Base-by-base conservation (phyloP, 1,139 yeast genomes). In the Debaryomyces sp. region DNA sequence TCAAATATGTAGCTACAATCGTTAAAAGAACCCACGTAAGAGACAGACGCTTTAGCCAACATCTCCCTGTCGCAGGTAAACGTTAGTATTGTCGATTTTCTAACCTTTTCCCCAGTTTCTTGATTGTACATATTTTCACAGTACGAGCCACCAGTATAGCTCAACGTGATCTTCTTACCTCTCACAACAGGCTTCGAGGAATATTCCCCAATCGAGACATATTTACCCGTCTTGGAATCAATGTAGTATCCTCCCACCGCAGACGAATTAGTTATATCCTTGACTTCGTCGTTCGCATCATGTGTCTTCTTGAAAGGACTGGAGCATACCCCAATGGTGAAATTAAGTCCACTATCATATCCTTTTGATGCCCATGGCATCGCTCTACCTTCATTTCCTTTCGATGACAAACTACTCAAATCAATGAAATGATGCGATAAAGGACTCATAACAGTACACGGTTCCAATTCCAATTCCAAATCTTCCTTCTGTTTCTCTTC, bases 1-100 rank as follows among this genome's bases (percentile, higher is more conserved):
- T 91, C 97, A 64, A 91, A 91, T 60, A 87, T 81, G 66, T 87
- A 91, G 34, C 87, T 81, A 66, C 97, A 91, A 51, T 89, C 88
- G 64, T 89, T 81, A 35, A 81, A 64, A 13, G 82, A 82, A 0
- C 96, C 95, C 30, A 91, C 77, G 61, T 79, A 90, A 7, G 89
- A 78, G 1, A 90, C 73, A 38, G 81, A 73, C 0, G 95, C 96
- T 56, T 81, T 82, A 12, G 82, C 70, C 60, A 80, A 67, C 63
- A 88, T 80, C 48, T 87, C 94, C 50, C 88, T 76, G 64, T 90
- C 96, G 67, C 97, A 91, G 13, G 87, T 81, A 58, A 91, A 89
- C 13, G 89, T 79, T 44, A 91, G 66, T 4, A 89, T 68, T 1
- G 96, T 81, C 5, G 94, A 82, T 60, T 81, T 85, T 44, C 81